These are phyloP conservation scores for Sordariomycetes sp. DNA, from an alignment of 2,329 filamentous ascomycete species.

Conservation along the genomic window DNA sequence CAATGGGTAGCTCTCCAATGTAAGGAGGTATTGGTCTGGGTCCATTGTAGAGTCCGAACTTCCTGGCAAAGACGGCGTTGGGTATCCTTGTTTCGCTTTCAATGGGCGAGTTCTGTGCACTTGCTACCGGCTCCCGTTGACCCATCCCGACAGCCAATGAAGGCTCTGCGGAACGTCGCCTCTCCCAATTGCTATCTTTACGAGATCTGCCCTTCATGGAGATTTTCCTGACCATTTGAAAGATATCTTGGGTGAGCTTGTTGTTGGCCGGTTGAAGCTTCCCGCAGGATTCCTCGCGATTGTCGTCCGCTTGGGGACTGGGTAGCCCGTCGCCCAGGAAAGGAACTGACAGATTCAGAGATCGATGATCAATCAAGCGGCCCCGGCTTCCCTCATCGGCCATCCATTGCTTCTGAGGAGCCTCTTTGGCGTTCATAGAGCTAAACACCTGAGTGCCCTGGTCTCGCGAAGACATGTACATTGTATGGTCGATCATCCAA, in stretches of 20 bases:
- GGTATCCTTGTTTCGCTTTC: slow-evolving; percentile 27
- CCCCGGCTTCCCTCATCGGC: slow-evolving; percentile 15
- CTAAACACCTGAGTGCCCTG: slow-evolving; percentile 26
- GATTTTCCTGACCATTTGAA: background rate
- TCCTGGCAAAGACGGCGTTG: slow-evolving; percentile 34
- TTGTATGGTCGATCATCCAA: slow-evolving; percentile 33
- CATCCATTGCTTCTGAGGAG: slow-evolving; percentile 32
- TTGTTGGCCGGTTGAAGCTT: too few relatives aligned
- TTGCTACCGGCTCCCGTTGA: too few relatives aligned
- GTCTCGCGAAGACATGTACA: slow-evolving; percentile 28
- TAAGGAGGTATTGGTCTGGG: slow-evolving; percentile 21
- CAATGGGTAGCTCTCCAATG: slow-evolving; percentile 28
- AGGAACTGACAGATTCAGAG: slow-evolving; percentile 7
- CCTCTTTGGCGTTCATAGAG: slow-evolving; percentile 25
- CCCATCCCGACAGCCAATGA: too few relatives aligned
- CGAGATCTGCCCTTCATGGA: background rate
- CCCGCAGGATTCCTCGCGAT: too few relatives aligned
- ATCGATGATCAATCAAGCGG: slow-evolving; percentile 22
- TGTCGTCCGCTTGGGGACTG: slow-evolving; percentile 1
- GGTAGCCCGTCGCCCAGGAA: slow-evolving; percentile 5
- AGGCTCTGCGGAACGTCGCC: background rate
- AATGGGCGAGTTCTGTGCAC: slow-evolving; percentile 6
- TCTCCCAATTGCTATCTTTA: background rate
- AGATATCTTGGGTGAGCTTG: background rate
- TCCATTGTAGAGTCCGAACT: slow-evolving; percentile 24